Evolutionary conservation across 306 rosid genomes (phyloP), one percentile per base, ranked within the genome.

Genomic region (Acmispon strigosus): DNA sequence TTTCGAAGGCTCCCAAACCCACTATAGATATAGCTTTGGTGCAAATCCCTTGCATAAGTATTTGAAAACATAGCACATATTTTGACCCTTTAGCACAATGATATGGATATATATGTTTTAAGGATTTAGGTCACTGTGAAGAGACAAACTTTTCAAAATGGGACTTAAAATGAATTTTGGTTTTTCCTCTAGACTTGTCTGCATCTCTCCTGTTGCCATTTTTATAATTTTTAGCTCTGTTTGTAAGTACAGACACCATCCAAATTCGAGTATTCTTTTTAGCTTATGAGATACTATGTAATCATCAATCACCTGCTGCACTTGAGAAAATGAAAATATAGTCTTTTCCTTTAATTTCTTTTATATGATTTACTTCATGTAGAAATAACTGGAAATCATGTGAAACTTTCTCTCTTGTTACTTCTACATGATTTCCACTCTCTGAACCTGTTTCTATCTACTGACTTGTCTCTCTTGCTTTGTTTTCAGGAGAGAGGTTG

Each of bases 401-500:
- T 32, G 6, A 32, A 6, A 32, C 34, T 27, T 36, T 36, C 10
- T 32, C 37, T 36, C 41, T 39, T 39, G 43, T 9, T 39, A 1
- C 9, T 32, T 32, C 7, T 32, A 6, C 37, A 32, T 32, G 37
- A 6, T 32, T 39, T 39, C 12, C 10, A 36, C 41, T 36, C 41
- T 36, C 41, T 36, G 41, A 39, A 39, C 43, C 12, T 8, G 11
- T 32, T 32, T 32, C 37, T 32, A 32, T 32, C 37, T 32, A 32
- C 37, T 39, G 3, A 39, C 1, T 39, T 39, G 63, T 53, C 53
- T 55, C 70, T 49, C 53, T 55, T 75, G 56, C 19, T 63, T 65
- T 69, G 16, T 75, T 51, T 70, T 13, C 69, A 64, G 66, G 61
- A 70, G n/a, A 43, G 27, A 29, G 36, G 55, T 56, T 45, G 32